A percentile compares a stretch with the other conserved stretches of the same genome.
Conservation (phyloP, 1,284 basidiomycete genomes). For the Pseudozyma tsukubaensis region DNA sequence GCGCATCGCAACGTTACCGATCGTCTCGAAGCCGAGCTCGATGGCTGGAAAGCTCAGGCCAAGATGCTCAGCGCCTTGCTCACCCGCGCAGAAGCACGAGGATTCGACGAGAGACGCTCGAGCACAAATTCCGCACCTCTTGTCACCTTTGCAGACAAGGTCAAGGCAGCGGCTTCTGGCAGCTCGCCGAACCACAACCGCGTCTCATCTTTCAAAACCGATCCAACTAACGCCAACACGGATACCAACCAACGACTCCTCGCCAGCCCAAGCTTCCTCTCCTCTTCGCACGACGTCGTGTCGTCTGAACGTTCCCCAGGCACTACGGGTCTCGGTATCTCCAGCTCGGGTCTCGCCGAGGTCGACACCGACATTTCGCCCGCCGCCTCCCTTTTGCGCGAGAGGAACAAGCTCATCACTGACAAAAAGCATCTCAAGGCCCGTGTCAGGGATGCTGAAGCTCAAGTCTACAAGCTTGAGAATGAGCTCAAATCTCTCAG, state of each 20-base stretch:
- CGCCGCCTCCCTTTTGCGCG: constrained; percentile 50
- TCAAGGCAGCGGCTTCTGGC: constrained; percentile 29
- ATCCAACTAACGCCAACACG: constrained; percentile 8
- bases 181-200: constrained; percentile 29
- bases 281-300: constrained; percentile 16
- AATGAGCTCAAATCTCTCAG: constrained; percentile 61
- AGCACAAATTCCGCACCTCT: constrained; percentile 17
- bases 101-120: constrained; percentile 45
- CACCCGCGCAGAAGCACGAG: constrained; percentile 52
- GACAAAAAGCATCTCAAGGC: constrained; percentile 65
- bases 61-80: constrained; percentile 64
- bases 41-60: constrained; percentile 62
- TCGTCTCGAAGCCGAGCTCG: constrained; percentile 64
- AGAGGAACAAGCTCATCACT: constrained; percentile 65
- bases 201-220: constrained; percentile 29
- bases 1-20: constrained; percentile 56
- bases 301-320: constrained; percentile 9
- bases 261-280: constrained; percentile 37
- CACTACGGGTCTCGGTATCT: constrained; percentile 41
- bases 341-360: constrained; percentile 32
- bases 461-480: constrained; percentile 64
- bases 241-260: constrained; percentile 25
- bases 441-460: constrained; percentile 63
- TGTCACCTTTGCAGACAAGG: constrained; percentile 35
- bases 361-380: constrained; percentile 45